phyloP scores from a whole-genome alignment of 2,329 filamentous ascomycete species.

The Sarocladium oryzae region DNA sequence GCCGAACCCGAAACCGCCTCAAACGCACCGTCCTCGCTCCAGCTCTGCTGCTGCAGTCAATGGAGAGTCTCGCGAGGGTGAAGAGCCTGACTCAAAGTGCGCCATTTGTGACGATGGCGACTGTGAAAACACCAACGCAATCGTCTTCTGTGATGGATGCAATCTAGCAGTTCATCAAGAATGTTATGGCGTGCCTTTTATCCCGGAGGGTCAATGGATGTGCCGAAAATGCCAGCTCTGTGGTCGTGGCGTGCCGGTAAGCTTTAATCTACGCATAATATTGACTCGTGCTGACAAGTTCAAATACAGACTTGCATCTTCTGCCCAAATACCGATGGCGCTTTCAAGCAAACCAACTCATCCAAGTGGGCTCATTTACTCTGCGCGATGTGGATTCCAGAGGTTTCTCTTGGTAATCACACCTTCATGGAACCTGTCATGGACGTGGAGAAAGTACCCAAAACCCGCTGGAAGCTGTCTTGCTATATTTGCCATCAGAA shows the following conservation, averaged over 20 bases:
- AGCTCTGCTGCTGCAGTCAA: slow-evolving; percentile 94
- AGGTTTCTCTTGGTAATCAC: slow-evolving; percentile 89
- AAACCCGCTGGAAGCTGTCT: slow-evolving; percentile 83
- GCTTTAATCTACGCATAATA: slow-evolving; percentile 22
- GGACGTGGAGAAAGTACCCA: slow-evolving; percentile 95
- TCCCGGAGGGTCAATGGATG: slow-evolving; percentile 96
- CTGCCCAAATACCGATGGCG: slow-evolving; percentile 93
- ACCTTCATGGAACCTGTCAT: slow-evolving; percentile 98
- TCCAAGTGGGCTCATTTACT: slow-evolving; percentile 96
- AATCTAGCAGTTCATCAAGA: slow-evolving; percentile 97
- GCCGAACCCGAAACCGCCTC: slow-evolving; percentile 90
- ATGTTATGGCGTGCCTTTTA: slow-evolving; percentile 97
- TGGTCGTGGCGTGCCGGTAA: slow-evolving; percentile 78
- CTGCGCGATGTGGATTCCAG: slow-evolving; percentile 97
- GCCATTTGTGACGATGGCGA: slow-evolving; percentile 99
- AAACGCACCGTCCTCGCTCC: slow-evolving; percentile 86
- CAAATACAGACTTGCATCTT: slow-evolving; percentile 77
- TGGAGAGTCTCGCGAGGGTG: slow-evolving; percentile 74
- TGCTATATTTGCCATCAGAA: slow-evolving; percentile 97
- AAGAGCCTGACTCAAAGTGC: slow-evolving; percentile 96
- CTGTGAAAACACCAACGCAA: slow-evolving; percentile 97
- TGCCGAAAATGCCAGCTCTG: slow-evolving; percentile 96
- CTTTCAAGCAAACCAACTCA: slow-evolving; percentile 95
- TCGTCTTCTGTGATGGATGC: slow-evolving; percentile 97
- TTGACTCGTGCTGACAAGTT: slow-evolving; percentile 15